Base-by-base conservation (phyloP, 805 yeast species). In the Brettanomyces sp. region DNA sequence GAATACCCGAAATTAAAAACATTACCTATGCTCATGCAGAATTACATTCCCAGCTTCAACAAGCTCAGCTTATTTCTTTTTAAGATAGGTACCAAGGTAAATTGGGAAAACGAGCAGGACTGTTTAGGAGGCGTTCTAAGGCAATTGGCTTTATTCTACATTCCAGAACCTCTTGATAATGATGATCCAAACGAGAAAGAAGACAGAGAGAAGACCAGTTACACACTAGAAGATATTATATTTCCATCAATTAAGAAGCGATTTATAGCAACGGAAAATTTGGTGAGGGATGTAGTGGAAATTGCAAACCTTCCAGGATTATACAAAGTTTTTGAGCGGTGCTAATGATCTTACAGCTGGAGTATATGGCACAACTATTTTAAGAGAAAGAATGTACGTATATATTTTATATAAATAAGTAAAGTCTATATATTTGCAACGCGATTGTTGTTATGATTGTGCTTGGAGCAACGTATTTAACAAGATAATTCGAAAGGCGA, bases 241-340 rank as follows among this genome's bases (percentile, higher is more conserved):
- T 82, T 88, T 51, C 95, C 95, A 0, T 63, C 75, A 22, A 58
- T 87, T 5, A 80, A 82, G 51, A 69, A 69, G 48, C 65, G 79
- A 41, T 75, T 88, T 25, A 58, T 88, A 12, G 95, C 90, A 0
- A 76, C 95, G 0, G 67, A 67, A 12, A 57, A 56, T 3, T 54
- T 88, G 35, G 52, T 63, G 4, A 57, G 68, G 12, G 81, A 78
- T 46, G 78, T 89, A 4, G 74, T 86, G 4, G 96, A 91, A 60
- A 78, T 93, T 36, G 97, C 99, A 0, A 89, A 82, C 58, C 63
- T 93, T 30, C 98, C 98, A 2, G 95, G 95, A 0, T 67, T 93
- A 47, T 93, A 93, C 63, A 77, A 73, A 56, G 95, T 95, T 4
- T 93, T 93, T 68, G 99, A 93, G 66, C 72, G 99, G 59, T 93